Evolutionary conservation across 2,329 filamentous ascomycete genomes (phyloP).

Genomic region (Pseudopyrenochaeta lycopersici): DNA sequence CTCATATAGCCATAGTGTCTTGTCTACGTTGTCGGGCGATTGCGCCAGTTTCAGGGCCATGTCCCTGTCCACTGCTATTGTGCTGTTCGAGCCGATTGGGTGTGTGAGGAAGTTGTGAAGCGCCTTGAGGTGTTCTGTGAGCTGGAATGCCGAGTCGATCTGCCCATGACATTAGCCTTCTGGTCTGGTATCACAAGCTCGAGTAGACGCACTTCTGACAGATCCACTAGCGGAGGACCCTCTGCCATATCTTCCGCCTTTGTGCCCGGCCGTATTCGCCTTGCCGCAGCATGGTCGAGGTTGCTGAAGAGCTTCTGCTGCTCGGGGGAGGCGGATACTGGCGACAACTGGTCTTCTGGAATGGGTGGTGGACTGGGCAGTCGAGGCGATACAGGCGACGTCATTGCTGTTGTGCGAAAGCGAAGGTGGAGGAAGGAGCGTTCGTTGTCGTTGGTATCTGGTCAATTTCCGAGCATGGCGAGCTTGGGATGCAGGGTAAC

Average conservation of each 20-base stretch:
- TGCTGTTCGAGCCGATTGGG: constrained; percentile 63
- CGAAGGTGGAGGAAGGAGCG: neutral
- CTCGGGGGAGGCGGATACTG: constrained; percentile 68
- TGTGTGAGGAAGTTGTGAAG: constrained; percentile 85
- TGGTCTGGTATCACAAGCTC: constrained; percentile 1
- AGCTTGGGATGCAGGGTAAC: constrained; percentile 27
- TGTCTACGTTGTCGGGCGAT: constrained; percentile 82
- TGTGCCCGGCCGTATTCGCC: constrained; percentile 91
- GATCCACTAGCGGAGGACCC: constrained; percentile 85
- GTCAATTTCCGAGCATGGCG: constrained; percentile 17
- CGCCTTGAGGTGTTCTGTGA: constrained; percentile 95
- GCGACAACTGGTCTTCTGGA: constrained; percentile 93
- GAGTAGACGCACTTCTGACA: constrained; percentile 74
- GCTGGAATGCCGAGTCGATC: constrained; percentile 96
- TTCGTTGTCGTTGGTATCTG: constrained; percentile 9
- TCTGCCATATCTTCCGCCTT: constrained; percentile 92
- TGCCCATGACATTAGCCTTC: constrained; percentile 51
- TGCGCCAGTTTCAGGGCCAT: constrained; percentile 80
- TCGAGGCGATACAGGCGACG: constrained; percentile 72
- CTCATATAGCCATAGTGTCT: constrained; percentile 95
- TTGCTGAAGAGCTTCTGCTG: constrained; percentile 63
- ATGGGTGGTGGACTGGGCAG: constrained; percentile 94
- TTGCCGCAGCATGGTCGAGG: constrained; percentile 76
- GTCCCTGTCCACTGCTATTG: constrained; percentile 76
- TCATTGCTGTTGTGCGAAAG: constrained; percentile 21